phyloP scores from a whole-genome alignment of 192 early-diverging fungal genomes.

The Phlyctochytrium bullatum region DNA sequence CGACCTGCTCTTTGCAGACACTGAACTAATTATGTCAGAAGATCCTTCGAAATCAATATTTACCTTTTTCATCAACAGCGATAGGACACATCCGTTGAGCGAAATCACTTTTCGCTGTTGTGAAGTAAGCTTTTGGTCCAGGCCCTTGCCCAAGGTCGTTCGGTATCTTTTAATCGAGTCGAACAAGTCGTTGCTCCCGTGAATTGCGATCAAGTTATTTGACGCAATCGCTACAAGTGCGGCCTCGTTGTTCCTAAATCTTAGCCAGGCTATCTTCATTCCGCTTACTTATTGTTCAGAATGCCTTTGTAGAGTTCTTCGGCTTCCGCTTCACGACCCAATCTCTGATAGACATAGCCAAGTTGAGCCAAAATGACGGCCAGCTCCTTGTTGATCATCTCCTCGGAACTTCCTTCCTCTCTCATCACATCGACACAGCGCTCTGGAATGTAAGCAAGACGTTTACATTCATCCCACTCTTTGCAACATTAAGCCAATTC shows the following conservation, averaged over 20 bases:
- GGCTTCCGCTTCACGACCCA: slow-evolving; percentile 52
- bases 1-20: slow-evolving; percentile 51
- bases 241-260: slow-evolving; percentile 48
- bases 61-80: slow-evolving; percentile 26
- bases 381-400: slow-evolving; percentile 66
- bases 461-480: slow-evolving; percentile 43
- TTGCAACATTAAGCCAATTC: slow-evolving; percentile 50
- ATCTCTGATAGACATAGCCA: slow-evolving; percentile 65
- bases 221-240: slow-evolving; percentile 61
- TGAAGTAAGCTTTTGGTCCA: slow-evolving; percentile 58
- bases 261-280: not conserved
- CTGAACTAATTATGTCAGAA: slow-evolving; percentile 30
- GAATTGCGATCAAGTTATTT: slow-evolving; percentile 64
- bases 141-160: slow-evolving; percentile 47
- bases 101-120: slow-evolving; percentile 58
- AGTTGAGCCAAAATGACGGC: slow-evolving; percentile 61
- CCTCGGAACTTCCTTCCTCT: slow-evolving; percentile 54
- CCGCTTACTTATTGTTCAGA: slow-evolving; percentile 51
- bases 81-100: slow-evolving; percentile 63
- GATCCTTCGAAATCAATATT: not conserved
- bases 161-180: slow-evolving; percentile 58
- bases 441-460: slow-evolving; percentile 24
- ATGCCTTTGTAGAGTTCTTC: slow-evolving; percentile 57
- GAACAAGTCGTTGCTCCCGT: slow-evolving; percentile 55
- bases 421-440: slow-evolving; percentile 48